A percentile compares a stretch with the other conserved stretches of the same genome.
Evolutionary conservation across 2,329 filamentous ascomycete genomes (phyloP).

Genomic region (Epichloe coenophiala): DNA sequence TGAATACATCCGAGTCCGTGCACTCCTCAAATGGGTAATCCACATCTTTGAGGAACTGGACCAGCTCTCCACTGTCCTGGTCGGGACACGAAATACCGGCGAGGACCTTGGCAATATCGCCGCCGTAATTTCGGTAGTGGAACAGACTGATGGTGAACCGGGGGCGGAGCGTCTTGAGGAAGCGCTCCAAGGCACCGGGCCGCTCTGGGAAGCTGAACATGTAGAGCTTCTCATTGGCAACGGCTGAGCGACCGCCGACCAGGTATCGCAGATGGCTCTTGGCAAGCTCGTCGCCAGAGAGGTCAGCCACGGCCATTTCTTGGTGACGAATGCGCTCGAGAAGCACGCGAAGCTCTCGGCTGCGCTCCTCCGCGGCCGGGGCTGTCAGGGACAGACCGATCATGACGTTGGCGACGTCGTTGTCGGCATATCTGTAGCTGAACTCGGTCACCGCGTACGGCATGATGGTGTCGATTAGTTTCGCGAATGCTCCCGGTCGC

Average conservation of each 20-base stretch:
- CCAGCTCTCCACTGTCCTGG: conserved; percentile 52
- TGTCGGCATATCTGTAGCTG: conserved; percentile 71
- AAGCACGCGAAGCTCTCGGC: conserved; percentile 57
- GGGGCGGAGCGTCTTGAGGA: conserved; percentile 70
- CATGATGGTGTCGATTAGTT: conserved; percentile 69
- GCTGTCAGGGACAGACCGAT: conserved; percentile 75
- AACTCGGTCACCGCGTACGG: conserved; percentile 93
- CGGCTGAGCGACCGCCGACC: conserved; percentile 69
- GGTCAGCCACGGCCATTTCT: conserved; percentile 65
- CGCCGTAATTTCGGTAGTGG: conserved; percentile 93
- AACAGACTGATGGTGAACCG: conserved; percentile 96
- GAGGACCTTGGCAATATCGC: conserved; percentile 84
- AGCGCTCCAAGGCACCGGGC: conserved; percentile 82
- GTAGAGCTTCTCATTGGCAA: conserved; percentile 72
- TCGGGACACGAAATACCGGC: conserved; percentile 82
- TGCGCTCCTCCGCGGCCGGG: conserved; percentile 52
- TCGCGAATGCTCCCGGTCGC: conserved; percentile 75
- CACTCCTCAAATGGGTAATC: conserved; percentile 56
- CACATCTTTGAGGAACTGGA: conserved; percentile 44
- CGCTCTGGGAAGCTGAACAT: conserved; percentile 97
- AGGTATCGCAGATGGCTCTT: conserved; percentile 91
- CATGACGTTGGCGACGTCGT: conserved; percentile 65
- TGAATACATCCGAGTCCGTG: conserved; percentile 38
- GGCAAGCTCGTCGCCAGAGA: conserved; percentile 78
- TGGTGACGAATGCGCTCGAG: conserved; percentile 52